phyloP scores from a whole-genome alignment of 306 rosid genomes.

The Glycyrrhiza uralensis region DNA sequence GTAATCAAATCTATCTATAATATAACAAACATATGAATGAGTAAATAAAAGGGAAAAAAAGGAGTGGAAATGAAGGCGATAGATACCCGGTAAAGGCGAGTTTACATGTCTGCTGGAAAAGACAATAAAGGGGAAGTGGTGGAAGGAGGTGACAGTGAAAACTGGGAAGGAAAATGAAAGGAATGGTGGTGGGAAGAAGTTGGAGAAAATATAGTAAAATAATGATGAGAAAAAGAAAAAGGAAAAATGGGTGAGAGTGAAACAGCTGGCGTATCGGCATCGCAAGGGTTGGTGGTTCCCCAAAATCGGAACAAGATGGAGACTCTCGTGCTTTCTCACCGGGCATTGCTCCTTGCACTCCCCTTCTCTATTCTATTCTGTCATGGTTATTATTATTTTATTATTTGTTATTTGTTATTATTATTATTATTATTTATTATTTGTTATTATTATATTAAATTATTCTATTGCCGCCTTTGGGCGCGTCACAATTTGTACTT shows the following conservation, averaged over 20 bases:
- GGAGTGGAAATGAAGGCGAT: not conserved
- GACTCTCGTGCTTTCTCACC: not conserved
- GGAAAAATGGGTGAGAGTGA: not conserved
- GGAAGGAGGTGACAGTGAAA: not conserved
- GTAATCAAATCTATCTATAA: not conserved
- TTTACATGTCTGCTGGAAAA: conserved; percentile 7
- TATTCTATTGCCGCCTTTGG: too few species aligned
- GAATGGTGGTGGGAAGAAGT: not conserved
- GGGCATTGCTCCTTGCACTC: too few species aligned
- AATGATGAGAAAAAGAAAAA: not conserved
- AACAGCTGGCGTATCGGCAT: conserved; percentile 43
- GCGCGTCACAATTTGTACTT: too few species aligned
- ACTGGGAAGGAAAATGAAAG: not conserved
- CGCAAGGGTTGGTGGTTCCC: conserved; percentile 34
- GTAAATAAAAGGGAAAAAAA: not conserved
- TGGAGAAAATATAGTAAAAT: not conserved
- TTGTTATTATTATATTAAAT: too few species aligned
- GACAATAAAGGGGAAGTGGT: not conserved
- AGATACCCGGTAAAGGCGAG: not conserved
- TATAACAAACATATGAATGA: not conserved
- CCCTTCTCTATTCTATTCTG: too few species aligned
- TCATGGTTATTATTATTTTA: too few species aligned
- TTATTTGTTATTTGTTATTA: too few species aligned
- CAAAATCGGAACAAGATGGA: conserved; percentile 16
- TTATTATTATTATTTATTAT: too few species aligned